These are phyloP conservation scores for Astrothelium subdiscretum DNA, from an alignment of 495 filamentous ascomycete species.

Conservation along the genomic window DNA sequence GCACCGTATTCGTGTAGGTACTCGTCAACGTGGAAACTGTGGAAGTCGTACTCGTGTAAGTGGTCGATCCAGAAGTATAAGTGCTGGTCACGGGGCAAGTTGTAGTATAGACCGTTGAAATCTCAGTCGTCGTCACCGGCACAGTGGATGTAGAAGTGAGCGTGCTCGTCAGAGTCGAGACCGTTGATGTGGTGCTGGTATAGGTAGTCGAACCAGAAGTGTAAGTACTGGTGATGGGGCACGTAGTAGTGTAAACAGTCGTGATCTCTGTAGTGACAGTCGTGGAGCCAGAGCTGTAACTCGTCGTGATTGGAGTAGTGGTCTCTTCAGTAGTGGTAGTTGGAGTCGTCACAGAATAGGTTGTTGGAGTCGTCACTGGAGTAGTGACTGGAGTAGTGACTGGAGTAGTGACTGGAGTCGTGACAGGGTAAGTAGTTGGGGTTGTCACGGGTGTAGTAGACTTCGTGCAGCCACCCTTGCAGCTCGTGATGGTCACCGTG, in stretches of 20 bases:
- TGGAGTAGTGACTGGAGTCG: slow-evolving; percentile 17
- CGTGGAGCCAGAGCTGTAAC: background rate
- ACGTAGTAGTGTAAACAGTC: slow-evolving; percentile 10
- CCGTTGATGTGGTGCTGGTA: background rate
- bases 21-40: slow-evolving; percentile 2
- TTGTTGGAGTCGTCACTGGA: slow-evolving; percentile 1
- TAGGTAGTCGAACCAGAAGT: slow-evolving; percentile 2
- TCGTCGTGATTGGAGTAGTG: slow-evolving; percentile 4
- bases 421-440: background rate
- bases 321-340: background rate
- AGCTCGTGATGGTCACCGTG: slow-evolving; percentile 25
- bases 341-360: slow-evolving; percentile 13
- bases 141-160: slow-evolving; percentile 5
- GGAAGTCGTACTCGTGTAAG: background rate
- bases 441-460: slow-evolving; percentile 8
- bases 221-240: slow-evolving; percentile 10
- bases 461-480: slow-evolving; percentile 18
- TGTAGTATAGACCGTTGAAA: slow-evolving; percentile 9
- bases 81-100: slow-evolving; percentile 14
- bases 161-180: slow-evolving; percentile 5
- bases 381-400: slow-evolving; percentile 3
- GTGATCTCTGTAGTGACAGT: slow-evolving; percentile 10
- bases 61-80: background rate
- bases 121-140: slow-evolving; percentile 3
- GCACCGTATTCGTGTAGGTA: slow-evolving; percentile 6